A percentile compares a stretch with the other conserved stretches of the same genome.
phyloP scores from a whole-genome alignment of 2,329 filamentous ascomycete genomes.

The Cytospora chrysosperma region DNA sequence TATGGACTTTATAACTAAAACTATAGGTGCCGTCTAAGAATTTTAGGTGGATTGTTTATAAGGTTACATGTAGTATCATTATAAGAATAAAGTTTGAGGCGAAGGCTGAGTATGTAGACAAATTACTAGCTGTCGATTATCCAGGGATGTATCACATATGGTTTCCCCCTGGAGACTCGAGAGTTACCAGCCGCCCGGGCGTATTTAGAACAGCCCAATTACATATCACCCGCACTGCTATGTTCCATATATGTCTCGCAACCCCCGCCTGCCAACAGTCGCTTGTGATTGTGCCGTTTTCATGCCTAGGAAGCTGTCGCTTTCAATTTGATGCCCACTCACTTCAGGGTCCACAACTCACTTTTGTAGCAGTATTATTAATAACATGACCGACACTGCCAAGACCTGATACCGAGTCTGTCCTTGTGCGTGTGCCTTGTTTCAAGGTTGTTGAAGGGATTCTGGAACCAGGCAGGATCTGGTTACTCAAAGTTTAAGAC shows the following conservation, averaged over 20 bases:
- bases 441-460: not conserved
- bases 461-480: not conserved
- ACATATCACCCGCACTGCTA: not conserved
- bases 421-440: not conserved
- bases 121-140: not conserved
- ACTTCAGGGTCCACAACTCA: not conserved
- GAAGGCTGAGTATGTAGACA: no score
- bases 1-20: no score
- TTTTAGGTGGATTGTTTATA: no score
- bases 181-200: no score
- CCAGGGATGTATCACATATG: not conserved
- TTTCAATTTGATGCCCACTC: not conserved
- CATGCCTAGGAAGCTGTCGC: not conserved
- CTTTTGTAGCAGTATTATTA: not conserved
- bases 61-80: no score
- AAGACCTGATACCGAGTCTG: not conserved
- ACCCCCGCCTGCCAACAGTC: not conserved
- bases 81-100: not conserved
- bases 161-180: no score
- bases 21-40: no score
- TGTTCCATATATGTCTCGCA: not conserved
- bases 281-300: no score
- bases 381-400: not conserved
- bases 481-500: not conserved
- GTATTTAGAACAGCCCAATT: no score